phyloP scores from a whole-genome alignment of 108 stramenopile species.

The Nitzschia sp. region DNA sequence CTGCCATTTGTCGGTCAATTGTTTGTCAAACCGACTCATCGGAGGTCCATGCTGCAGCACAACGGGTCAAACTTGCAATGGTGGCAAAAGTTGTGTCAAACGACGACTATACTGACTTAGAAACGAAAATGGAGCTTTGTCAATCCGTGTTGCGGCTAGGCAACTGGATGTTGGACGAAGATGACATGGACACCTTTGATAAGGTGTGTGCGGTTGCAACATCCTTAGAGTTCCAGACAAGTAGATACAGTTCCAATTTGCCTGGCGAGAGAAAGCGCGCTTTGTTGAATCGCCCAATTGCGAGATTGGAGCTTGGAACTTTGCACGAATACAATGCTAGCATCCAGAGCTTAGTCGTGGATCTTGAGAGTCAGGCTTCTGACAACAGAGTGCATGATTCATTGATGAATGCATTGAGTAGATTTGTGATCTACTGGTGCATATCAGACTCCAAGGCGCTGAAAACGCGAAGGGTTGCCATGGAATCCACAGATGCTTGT shows the following conservation, averaged over 20 bases:
- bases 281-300: slow-evolving; percentile 38
- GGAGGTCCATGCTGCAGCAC: slow-evolving; percentile 1
- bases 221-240: slow-evolving; percentile 19
- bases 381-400: slow-evolving; percentile 33
- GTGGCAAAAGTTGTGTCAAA: slow-evolving; percentile 27
- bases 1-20: slow-evolving; percentile 60
- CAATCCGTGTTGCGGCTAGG: slow-evolving; percentile 14
- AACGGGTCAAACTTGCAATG: slow-evolving; percentile 22
- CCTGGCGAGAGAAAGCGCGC: slow-evolving; percentile 17
- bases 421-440: slow-evolving; percentile 50
- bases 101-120: slow-evolving; percentile 25
- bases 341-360: slow-evolving; percentile 37
- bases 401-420: slow-evolving; percentile 38
- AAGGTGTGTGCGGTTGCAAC: slow-evolving; percentile 17
- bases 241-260: slow-evolving; percentile 14
- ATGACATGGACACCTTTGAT: slow-evolving; percentile 6
- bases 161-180: background rate
- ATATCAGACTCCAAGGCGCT: slow-evolving; percentile 42
- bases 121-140: slow-evolving; percentile 39
- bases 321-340: slow-evolving; percentile 39
- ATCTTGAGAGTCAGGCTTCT: slow-evolving; percentile 24
- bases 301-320: slow-evolving; percentile 38
- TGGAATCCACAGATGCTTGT: slow-evolving; percentile 16
- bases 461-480: slow-evolving; percentile 3
- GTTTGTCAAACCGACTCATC: slow-evolving; percentile 18